Percentiles rank a stretch among this genome's conserved stretches.
These are phyloP conservation scores for Taphrina populina DNA, from an alignment of 1,139 yeast species.

Conservation along the genomic window DNA sequence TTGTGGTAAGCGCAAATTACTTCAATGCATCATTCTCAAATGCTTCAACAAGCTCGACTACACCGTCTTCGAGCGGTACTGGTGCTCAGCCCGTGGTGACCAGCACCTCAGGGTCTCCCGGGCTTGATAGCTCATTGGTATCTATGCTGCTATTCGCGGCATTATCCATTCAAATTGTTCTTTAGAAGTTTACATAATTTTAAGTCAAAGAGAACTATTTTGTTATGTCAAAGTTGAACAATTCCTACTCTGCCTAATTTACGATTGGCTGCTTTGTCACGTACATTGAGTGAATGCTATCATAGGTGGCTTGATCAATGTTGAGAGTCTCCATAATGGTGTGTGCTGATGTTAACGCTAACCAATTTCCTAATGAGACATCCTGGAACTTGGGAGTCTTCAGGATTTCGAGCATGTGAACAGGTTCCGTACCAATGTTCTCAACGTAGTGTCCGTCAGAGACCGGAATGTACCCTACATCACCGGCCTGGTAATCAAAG, in stretches of 20 bases:
- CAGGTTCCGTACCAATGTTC: conserved; percentile 32
- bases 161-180: no score
- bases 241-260: no score
- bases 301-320: background rate
- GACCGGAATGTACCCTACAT: conserved; percentile 29
- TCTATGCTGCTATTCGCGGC: no score
- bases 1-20: conserved; percentile 24
- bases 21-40: conserved; percentile 20
- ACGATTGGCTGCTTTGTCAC: background rate
- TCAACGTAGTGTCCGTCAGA: conserved; percentile 32
- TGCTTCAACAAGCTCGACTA: background rate
- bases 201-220: no score
- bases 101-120: no score
- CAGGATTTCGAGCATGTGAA: conserved; percentile 28
- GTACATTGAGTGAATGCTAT: conserved; percentile 6
- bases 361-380: conserved; percentile 26
- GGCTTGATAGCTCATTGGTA: no score
- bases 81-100: no score
- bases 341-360: conserved; percentile 13
- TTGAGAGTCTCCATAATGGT: conserved; percentile 4
- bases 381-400: conserved; percentile 28
- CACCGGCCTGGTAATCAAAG: conserved; percentile 32
- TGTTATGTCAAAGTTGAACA: no score
- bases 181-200: no score
- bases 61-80: no score